Evolutionary conservation across 1,139 yeast species (phyloP).

Genomic region (Pichia sp.): DNA sequence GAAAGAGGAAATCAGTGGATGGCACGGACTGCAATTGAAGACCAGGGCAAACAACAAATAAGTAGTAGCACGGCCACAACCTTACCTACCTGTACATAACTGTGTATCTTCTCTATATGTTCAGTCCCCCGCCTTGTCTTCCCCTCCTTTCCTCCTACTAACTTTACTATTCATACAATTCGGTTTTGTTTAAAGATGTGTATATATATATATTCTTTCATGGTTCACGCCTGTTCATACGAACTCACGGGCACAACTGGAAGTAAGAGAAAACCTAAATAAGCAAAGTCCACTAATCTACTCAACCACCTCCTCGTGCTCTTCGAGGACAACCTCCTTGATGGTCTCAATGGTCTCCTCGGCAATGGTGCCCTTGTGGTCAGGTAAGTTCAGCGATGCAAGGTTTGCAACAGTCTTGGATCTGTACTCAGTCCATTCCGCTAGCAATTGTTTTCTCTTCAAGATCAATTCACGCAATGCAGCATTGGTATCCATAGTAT

Average conservation of each 20-base stretch:
- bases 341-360: constrained; percentile 69
- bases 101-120: neutral
- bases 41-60: constrained; percentile 46
- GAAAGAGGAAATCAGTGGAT: constrained; percentile 78
- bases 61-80: neutral
- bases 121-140: neutral
- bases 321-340: constrained; percentile 67
- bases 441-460: constrained; percentile 74
- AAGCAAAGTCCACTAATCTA: constrained; percentile 23
- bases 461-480: constrained; percentile 87
- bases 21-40: constrained; percentile 92
- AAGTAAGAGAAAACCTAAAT: too few relatives aligned
- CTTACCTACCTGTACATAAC: neutral
- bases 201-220: neutral
- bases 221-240: neutral
- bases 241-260: too few relatives aligned
- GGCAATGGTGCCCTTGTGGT: constrained; percentile 34
- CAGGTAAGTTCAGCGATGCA: constrained; percentile 39
- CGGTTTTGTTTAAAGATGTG: neutral
- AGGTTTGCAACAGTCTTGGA: constrained; percentile 47
- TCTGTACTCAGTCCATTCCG: constrained; percentile 87
- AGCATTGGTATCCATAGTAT: constrained; percentile 94
- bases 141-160: neutral
- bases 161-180: neutral
- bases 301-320: constrained; percentile 71